Conservation (phyloP, 306 rosid species). For the Fragaria ananassa region DNA sequence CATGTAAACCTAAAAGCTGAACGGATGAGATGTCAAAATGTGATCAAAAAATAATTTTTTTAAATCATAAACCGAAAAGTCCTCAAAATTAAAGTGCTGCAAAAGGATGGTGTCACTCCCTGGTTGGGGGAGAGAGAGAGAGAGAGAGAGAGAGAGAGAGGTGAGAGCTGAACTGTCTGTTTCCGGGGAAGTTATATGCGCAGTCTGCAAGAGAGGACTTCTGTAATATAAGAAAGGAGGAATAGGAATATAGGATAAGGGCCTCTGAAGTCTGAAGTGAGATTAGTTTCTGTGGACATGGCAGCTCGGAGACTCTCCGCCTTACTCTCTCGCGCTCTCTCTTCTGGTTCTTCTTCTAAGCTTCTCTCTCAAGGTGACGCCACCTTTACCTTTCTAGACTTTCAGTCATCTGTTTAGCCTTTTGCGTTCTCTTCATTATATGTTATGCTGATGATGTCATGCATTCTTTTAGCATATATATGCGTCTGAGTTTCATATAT, state of each 20-base stretch:
- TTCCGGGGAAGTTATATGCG: no score
- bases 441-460: background rate
- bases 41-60: no score
- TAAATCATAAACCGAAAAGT: no score
- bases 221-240: background rate
- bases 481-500: background rate
- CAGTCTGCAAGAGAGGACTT: background rate
- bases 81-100: no score
- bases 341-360: conserved; percentile 45
- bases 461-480: background rate
- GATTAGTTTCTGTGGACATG: conserved; percentile 40
- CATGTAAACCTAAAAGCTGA: no score
- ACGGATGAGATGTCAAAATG: no score
- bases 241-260: background rate
- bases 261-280: background rate
- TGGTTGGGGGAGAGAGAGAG: background rate
- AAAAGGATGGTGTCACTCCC: background rate
- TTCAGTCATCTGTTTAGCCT: background rate
- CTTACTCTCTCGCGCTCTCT: conserved; percentile 53
- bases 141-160: background rate
- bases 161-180: background rate
- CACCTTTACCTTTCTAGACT: background rate
- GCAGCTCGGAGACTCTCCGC: conserved; percentile 64
- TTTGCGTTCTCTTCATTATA: conserved; percentile 1
- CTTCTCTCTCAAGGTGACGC: conserved; percentile 52